Evolutionary conservation across 768 basidiomycete species (phyloP).

Genomic region (Russula compacta): DNA sequence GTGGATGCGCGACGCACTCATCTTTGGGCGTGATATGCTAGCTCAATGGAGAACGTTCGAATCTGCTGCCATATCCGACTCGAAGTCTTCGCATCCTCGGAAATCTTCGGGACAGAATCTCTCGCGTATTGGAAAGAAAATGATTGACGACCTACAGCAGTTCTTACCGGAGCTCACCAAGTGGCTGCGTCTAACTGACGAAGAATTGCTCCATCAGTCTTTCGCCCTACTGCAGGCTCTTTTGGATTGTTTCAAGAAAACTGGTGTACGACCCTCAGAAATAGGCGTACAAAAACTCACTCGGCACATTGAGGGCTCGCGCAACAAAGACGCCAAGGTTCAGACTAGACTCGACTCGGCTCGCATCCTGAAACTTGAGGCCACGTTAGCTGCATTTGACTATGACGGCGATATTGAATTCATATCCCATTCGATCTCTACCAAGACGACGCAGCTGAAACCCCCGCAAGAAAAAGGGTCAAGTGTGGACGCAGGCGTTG

Average conservation of each 20-base stretch:
- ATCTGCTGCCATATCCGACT: slow-evolving; percentile 41
- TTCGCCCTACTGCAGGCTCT: slow-evolving; percentile 75
- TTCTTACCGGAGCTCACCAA: slow-evolving; percentile 71
- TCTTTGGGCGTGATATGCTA: slow-evolving; percentile 82
- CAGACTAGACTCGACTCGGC: slow-evolving; percentile 49
- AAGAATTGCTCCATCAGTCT: slow-evolving; percentile 84
- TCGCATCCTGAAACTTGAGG: slow-evolving; percentile 57
- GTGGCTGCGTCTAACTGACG: slow-evolving; percentile 91
- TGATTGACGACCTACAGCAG: slow-evolving; percentile 69
- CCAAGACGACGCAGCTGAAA: slow-evolving; percentile 5
- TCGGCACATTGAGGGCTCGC: slow-evolving; percentile 53
- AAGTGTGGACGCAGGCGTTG: not conserved
- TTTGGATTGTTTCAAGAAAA: slow-evolving; percentile 65
- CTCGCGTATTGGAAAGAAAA: slow-evolving; percentile 55
- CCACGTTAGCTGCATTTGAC: slow-evolving; percentile 53
- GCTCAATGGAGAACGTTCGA: slow-evolving; percentile 77
- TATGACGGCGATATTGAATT: slow-evolving; percentile 54
- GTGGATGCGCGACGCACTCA: slow-evolving; percentile 98
- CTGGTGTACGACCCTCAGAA: slow-evolving; percentile 44
- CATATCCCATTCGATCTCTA: slow-evolving; percentile 31
- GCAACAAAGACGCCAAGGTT: slow-evolving; percentile 36
- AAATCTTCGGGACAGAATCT: slow-evolving; percentile 31
- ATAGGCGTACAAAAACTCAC: slow-evolving; percentile 56
- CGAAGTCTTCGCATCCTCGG: slow-evolving; percentile 23
- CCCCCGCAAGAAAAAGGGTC: not conserved